Evolutionary conservation across 2,329 filamentous ascomycete genomes (phyloP), one percentile per base, ranked within the genome.

Genomic region (Exophiala oligosperma): DNA sequence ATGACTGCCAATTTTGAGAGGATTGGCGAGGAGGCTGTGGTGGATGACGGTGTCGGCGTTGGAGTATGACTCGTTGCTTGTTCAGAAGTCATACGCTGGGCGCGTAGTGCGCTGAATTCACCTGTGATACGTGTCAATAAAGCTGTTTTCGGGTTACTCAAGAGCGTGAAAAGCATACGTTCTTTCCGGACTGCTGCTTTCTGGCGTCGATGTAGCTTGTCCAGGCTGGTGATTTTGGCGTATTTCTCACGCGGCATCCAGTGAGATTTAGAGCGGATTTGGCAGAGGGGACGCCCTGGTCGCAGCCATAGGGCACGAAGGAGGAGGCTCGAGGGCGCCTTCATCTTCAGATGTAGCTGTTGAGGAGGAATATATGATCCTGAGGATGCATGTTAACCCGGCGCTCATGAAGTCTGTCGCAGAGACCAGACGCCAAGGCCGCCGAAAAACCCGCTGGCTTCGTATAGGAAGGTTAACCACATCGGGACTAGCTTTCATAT

Each of bases 1-100:
- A 58, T 66, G 66, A n/a, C 65, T 62, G 59, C 40, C 11, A 51
- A 52, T 32, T 21, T 38, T n/a, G 37, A 23, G 12, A 44, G 11
- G 6, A 38, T 52, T 12, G 41, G 37, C 40, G 53, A 48, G 73
- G 79, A 61, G 75, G 77, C 11, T 66, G 66, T 5, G 63, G 67
- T 63, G 51, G 65, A 38, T 54, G 60, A 57, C 54, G 63, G 50
- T 17, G n/a, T 9, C 26, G 12, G 12, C 12, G 37, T 28, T 14
- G 8, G 9, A 23, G 48, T 14, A 26, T 44, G 46, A 52, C 48
- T 35, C 17, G 29, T 35, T 35, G 29, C 29, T 35, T 35, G 5
- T 11, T 51, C 26, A 21, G 52, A 44, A 17, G 52, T 59, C 47
- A 59, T 59, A 4, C 55, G 51, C 32, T 59, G 23, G 12, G 57